Conservation (phyloP, 805 yeast genomes). For the Lachancea fermentati region DNA sequence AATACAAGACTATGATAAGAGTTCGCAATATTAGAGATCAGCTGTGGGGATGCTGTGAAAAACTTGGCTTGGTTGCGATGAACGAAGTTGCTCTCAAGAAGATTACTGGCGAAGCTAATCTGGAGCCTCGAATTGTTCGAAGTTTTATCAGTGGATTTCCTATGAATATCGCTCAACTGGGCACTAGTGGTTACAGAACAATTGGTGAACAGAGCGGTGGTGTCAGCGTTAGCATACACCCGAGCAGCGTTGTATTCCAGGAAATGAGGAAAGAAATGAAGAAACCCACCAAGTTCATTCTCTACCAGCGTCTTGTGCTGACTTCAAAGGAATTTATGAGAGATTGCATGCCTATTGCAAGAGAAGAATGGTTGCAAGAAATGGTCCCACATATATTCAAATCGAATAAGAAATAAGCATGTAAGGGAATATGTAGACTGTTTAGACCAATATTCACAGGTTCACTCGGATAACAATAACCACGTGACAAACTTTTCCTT, state of each 20-base stretch:
- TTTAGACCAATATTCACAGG: not conserved
- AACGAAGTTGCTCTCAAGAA: slow-evolving; percentile 12
- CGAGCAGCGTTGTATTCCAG: slow-evolving; percentile 64
- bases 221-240: slow-evolving; percentile 77
- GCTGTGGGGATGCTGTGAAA: slow-evolving; percentile 51
- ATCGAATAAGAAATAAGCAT: not conserved
- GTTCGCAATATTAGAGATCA: slow-evolving; percentile 71
- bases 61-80: slow-evolving; percentile 22
- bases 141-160: slow-evolving; percentile 33
- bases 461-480: not conserved
- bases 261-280: slow-evolving; percentile 35
- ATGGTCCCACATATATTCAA: slow-evolving; percentile 54
- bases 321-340: slow-evolving; percentile 89
- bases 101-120: slow-evolving; percentile 1
- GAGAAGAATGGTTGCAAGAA: slow-evolving; percentile 67
- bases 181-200: slow-evolving; percentile 27
- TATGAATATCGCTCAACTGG: slow-evolving; percentile 26
- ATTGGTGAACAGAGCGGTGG: slow-evolving; percentile 43
- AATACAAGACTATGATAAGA: slow-evolving; percentile 63
- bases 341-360: slow-evolving; percentile 62
- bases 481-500: not conserved
- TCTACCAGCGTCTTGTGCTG: slow-evolving; percentile 78
- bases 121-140: slow-evolving; percentile 16
- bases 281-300: slow-evolving; percentile 68
- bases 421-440: no score